Evolutionary conservation across 2,329 filamentous ascomycete species (phyloP).

Genomic region (Neonectria ditissima): DNA sequence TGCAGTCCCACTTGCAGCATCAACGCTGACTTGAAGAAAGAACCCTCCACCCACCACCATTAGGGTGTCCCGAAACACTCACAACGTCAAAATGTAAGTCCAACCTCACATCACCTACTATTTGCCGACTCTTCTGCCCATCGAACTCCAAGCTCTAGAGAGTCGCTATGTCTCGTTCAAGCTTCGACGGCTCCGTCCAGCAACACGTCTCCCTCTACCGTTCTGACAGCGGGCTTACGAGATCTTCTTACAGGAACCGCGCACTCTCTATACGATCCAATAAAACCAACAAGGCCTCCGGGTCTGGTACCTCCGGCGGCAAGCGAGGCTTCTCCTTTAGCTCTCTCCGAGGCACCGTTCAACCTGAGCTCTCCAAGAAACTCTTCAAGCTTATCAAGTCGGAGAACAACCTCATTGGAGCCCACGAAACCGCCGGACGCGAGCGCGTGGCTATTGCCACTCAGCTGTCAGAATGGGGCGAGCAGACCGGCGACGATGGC

Average conservation of each 20-base stretch:
- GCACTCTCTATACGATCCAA: slow-evolving; percentile 79
- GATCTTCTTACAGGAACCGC: slow-evolving; percentile 70
- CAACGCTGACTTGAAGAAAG: slow-evolving; percentile 38
- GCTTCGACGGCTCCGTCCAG: slow-evolving; percentile 46
- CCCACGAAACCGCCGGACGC: slow-evolving; percentile 85
- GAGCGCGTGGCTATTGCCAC: slow-evolving; percentile 87
- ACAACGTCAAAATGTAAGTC: slow-evolving; percentile 38
- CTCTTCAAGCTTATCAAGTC: slow-evolving; percentile 95
- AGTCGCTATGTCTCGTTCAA: slow-evolving; percentile 48
- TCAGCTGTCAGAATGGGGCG: slow-evolving; percentile 96
- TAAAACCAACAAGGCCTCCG: slow-evolving; percentile 58
- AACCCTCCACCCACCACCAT: slow-evolving; percentile 10
- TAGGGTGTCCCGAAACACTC: slow-evolving; percentile 9
- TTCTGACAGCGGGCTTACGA: slow-evolving; percentile 45
- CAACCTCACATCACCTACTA: not conserved
- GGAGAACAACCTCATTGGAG: slow-evolving; percentile 87
- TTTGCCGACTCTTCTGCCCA: not conserved
- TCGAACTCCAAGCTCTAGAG: not conserved
- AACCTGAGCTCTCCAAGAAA: slow-evolving; percentile 89
- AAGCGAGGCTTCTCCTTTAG: slow-evolving; percentile 86
- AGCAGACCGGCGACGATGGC: slow-evolving; percentile 87
- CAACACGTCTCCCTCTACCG: slow-evolving; percentile 33
- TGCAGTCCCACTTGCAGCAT: slow-evolving; percentile 1
- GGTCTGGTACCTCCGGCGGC: slow-evolving; percentile 52
- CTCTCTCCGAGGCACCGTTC: slow-evolving; percentile 84